phyloP scores from a whole-genome alignment of 2,329 filamentous ascomycete genomes.

The Pezicula carpinea region DNA sequence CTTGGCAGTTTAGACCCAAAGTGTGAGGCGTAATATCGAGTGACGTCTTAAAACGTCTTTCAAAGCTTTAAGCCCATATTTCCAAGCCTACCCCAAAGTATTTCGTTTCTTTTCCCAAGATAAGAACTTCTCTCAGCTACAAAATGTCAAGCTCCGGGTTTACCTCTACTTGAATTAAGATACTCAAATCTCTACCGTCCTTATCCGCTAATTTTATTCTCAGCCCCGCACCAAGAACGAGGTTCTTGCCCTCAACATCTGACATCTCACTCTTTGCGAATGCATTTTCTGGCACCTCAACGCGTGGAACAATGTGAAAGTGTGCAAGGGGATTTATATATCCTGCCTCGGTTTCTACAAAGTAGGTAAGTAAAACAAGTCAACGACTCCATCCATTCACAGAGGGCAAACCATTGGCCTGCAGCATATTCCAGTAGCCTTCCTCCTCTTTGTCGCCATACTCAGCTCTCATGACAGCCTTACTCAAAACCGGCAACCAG shows the following conservation, averaged over 20 bases:
- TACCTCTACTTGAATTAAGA: conserved; percentile 7
- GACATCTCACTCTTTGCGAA: conserved; percentile 6
- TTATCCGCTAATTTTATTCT: conserved; percentile 11
- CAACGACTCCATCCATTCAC: not conserved
- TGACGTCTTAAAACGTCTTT: no score
- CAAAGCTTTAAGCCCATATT: no score
- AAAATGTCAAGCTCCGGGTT: conserved; percentile 4
- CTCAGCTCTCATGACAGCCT: conserved; percentile 64
- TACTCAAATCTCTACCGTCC: conserved; percentile 6
- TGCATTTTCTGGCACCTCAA: conserved; percentile 4
- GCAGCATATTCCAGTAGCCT: conserved; percentile 75
- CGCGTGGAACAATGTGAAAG: conserved; percentile 81
- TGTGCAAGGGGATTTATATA: conserved; percentile 93
- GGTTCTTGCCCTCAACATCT: conserved; percentile 14
- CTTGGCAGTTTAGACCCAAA: no score
- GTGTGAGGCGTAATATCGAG: no score
- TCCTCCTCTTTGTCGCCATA: conserved; percentile 37
- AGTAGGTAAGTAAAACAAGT: not conserved
- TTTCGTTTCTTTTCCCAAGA: no score
- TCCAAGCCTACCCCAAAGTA: no score
- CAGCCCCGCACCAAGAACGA: conserved; percentile 12
- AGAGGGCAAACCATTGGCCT: conserved; percentile 67
- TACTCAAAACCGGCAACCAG: conserved; percentile 66
- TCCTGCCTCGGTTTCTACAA: conserved; percentile 69
- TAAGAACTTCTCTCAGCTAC: not conserved